Percentiles rank a stretch among this genome's conserved stretches.
phyloP scores from a whole-genome alignment of 1,284 basidiomycete genomes.

The Tilletia caries region DNA sequence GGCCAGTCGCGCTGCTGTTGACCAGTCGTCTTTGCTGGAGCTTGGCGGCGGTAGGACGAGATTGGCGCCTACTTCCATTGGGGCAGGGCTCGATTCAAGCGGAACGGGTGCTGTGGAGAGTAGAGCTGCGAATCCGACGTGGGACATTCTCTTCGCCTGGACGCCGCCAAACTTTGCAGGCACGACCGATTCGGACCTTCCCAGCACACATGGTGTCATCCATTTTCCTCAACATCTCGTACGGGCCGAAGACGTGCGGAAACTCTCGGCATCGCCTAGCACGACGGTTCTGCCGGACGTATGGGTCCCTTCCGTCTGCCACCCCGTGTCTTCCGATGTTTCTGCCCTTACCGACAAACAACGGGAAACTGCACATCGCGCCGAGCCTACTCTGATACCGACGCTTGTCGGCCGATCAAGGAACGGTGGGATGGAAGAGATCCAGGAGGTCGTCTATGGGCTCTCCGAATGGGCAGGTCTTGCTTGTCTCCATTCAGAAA shows the following conservation, averaged over 20 bases:
- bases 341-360: neutral
- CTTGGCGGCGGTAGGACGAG: too few relatives aligned
- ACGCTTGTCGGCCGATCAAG: neutral
- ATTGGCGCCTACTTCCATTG: conserved; percentile 4
- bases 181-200: neutral
- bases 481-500: neutral
- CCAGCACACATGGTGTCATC: neutral
- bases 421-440: neutral
- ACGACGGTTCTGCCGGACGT: neutral
- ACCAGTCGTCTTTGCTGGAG: conserved; percentile 24
- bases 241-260: neutral
- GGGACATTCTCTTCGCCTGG: conserved; percentile 35
- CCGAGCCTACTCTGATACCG: neutral
- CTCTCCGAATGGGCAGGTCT: conserved; percentile 4
- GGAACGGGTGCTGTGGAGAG: neutral
- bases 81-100: neutral
- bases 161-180: conserved; percentile 15
- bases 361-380: neutral
- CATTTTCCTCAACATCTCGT: neutral
- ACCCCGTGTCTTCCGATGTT: neutral
- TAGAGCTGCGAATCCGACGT: conserved; percentile 21
- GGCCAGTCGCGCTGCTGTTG: conserved; percentile 16
- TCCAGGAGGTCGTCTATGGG: neutral
- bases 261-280: neutral
- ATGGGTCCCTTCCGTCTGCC: neutral